Base-by-base conservation (phyloP, 2,329 filamentous ascomycete genomes). In the Aureobasidium sp. region DNA sequence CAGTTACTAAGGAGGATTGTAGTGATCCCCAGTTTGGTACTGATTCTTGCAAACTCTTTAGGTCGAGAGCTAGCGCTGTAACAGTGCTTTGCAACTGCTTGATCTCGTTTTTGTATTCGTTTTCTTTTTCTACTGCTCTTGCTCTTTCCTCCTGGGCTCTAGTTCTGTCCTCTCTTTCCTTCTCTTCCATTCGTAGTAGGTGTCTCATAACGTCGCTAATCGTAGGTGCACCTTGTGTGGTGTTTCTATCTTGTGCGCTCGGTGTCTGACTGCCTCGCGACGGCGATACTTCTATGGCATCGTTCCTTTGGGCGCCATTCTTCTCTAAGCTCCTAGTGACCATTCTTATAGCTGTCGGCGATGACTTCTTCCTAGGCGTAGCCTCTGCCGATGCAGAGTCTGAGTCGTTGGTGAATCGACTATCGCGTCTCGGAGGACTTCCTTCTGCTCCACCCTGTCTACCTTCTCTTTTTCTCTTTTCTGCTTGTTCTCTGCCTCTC, bases 51-150 rank as follows among this genome's bases (percentile, higher is more conserved):
- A 60, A 13, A 9, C 45, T 48, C 45, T 48, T 32, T 8, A 48
- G 4, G 25, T 48, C 27, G 1, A 48, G 29, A 11, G 10, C 45
- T n/a, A 52, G n/a, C 0, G 16, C 32, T 86, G 10, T 55, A 27
- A 55, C 36, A n/a, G 11, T 55, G 39, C 13, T 55, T 10, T 55
- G 9, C 13, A 55, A 39, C 37, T 55, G 37, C 34, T 42, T 42
- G 11, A 55, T 55, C 37, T 55, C 37, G 6, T 55, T 37, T 5
- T 55, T 55, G 13, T 41, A 53, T 39, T 53, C 32, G 13, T 53
- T 39, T 39, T 53, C 49, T 39, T 39, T 53, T n/a, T 27, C 36
- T 54, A 27, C 25, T 2, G n/a, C 49, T 53, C 49, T 53, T 29
- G 1, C 8, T 25, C 34, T 53, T 29, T 53, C 32, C 13, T 39